These are phyloP conservation scores for Coelastrella sp. DNA, from an alignment of 139 green algal species.

Conservation along the genomic window DNA sequence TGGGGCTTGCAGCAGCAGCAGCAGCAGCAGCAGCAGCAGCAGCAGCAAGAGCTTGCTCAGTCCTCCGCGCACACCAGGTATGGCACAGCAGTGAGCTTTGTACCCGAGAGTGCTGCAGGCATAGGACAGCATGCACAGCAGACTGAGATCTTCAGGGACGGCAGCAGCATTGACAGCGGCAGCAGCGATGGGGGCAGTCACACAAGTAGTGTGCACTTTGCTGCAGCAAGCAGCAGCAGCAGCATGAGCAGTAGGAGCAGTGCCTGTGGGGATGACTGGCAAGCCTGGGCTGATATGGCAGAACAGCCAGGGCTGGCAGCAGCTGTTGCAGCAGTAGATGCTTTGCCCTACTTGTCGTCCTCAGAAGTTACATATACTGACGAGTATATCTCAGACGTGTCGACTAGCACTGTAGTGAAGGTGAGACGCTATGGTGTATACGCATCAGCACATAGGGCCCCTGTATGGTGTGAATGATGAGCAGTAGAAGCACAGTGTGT, in stretches of 20 bases:
- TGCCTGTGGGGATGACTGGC: neutral
- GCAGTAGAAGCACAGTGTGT: too few species aligned
- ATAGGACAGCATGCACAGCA: conserved; percentile 14
- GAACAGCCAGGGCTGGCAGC: neutral
- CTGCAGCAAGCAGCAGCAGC: neutral
- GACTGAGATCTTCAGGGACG: neutral
- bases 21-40: neutral
- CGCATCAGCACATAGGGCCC: neutral
- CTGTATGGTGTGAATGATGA: neutral
- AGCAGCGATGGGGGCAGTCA: conserved; percentile 4
- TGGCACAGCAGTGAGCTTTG: neutral
- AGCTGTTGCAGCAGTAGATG: conserved; percentile 6
- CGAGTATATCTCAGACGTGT: neutral
- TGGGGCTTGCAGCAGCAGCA: conserved; percentile 1
- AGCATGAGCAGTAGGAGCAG: conserved; percentile 5
- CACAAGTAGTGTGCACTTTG: neutral
- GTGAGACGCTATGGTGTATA: neutral
- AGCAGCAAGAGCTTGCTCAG: neutral
- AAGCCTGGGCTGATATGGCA: neutral
- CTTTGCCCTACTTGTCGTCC: neutral
- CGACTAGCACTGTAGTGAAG: conserved; percentile 7
- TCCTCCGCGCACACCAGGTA: neutral
- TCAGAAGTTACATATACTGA: neutral
- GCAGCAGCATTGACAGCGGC: conserved; percentile 1
- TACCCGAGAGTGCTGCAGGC: neutral